Base-by-base conservation (phyloP, 2,329 filamentous ascomycete genomes). In the Amphichorda felina region DNA sequence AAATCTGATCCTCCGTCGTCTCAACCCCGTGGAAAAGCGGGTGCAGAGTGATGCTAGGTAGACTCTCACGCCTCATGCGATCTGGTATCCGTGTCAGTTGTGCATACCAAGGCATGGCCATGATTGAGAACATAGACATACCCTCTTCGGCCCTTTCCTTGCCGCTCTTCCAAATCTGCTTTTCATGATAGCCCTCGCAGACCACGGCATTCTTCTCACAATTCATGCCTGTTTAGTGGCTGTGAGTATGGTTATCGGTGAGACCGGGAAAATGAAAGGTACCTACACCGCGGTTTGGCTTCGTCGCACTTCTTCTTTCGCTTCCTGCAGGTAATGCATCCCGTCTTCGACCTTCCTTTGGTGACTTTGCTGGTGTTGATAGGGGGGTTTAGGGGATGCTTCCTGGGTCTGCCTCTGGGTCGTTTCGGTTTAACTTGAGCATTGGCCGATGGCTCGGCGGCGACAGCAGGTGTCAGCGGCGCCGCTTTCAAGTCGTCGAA, bases 191-290 rank as follows among this genome's bases (percentile, higher is more conserved):
- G 10, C 87, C 87, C 58, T 94, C 86, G 52, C 87, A 94, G 10
- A 88, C 75, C 10, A 94, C 84, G 8, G 86, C 85, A 54, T 94
- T 94, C 67, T 94, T 94, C 59, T 91, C 81, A 51, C 87, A 94
- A 49, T 93, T 93, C 56, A 85, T 69, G 47, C 83, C 81, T 86
- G 38, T 38, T 43, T 54, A 27, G 33, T 46, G 18, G 33, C 39
- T 33, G 39, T 44, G 37, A 45, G 39, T 41, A 46, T 34, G 41
- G n/a, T n/a, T n/a, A n/a, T n/a, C n/a, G n/a, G n/a, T n/a, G n/a
- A n/a, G n/a, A 38, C 18, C 30, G 30, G 13, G 35, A 16, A 19
- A 15, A 18, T 13, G 16, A 30, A 15, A 6, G 9, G 14, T 30
- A 60, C 70, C 61, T 61, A 80, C 75, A 81, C 50, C 71, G 63